Evolutionary conservation across 768 basidiomycete species (phyloP), one percentile per base, ranked within the genome.

Genomic region (Collybia mongolica): DNA sequence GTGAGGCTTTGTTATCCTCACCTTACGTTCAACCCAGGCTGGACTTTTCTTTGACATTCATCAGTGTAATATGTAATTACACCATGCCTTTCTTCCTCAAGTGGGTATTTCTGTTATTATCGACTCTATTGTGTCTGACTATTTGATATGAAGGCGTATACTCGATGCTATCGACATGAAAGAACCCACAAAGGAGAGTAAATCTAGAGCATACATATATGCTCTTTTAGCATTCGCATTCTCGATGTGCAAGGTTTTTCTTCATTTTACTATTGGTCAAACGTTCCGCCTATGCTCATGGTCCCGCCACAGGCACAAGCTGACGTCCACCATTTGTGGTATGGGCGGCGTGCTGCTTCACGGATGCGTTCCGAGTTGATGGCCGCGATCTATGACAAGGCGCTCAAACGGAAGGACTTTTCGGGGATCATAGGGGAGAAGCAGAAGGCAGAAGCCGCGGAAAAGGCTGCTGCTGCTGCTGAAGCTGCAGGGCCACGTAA

Each of bases 381-480:
- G 84, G 84, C 89, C 0, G 69, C 84, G 2, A 90, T 96, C 46
- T 96, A 94, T 60, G 88, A 93, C 65, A 97, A 97, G 64, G 81
- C 92, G 1, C 68, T 96, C 29, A 88, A 86, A 64, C 72, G 93
- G 24, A 86, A 82, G 60, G 93, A 95, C 62, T 89, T 84, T 52
- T 90, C 89, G 0, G 93, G 93, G 1, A 72, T 91, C 35, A 73
- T 89, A 7, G 78, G 79, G 54, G 70, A 72, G 6, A 65, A 65
- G 12, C 57, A 62, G 44, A 54, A 62, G 55, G 62, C 54, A 19
- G 46, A 73, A 53, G 66, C 67, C 9, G 74, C 76, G 19, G 73
- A 73, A 54, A 65, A 67, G 14, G 73, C 75, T 19, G 79, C 80
- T 0, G 79, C 80, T 54, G 67, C 78, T 18, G 19, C 39, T 12